phyloP scores from a whole-genome alignment of 768 basidiomycete species.

The Boletus reticuloceps region DNA sequence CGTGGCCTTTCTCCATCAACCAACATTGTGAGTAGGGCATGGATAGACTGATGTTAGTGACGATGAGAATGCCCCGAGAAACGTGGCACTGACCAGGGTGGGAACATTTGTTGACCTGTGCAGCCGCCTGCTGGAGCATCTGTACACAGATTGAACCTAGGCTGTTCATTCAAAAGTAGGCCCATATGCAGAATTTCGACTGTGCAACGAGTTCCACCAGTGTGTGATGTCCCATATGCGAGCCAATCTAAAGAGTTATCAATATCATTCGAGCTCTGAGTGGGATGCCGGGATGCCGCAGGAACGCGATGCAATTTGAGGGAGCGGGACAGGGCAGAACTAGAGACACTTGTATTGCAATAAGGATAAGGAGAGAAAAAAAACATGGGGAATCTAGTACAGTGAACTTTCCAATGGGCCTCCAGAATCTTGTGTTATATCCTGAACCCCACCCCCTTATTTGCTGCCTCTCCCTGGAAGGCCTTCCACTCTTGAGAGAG shows the following conservation, averaged over 20 bases:
- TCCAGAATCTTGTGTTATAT: too few species aligned
- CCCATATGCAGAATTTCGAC: conserved; percentile 27
- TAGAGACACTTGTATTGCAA: too few species aligned
- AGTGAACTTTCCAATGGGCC: too few species aligned
- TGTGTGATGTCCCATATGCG: conserved; percentile 32
- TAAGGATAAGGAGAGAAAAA: too few species aligned
- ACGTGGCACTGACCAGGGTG: conserved; percentile 32
- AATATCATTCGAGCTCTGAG: too few species aligned
- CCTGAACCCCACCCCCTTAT: conserved; percentile 12
- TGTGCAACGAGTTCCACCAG: conserved; percentile 32
- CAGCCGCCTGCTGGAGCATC: conserved; percentile 32
- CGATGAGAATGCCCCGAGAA: not conserved
- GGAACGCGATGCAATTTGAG: too few species aligned
- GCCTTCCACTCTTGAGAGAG: conserved; percentile 58
- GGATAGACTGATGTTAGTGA: conserved; percentile 11
- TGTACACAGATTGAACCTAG: conserved; percentile 26
- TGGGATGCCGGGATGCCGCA: too few species aligned
- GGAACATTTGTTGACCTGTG: conserved; percentile 36
- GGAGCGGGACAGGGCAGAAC: too few species aligned
- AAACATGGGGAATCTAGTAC: too few species aligned
- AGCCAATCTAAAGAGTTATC: conserved; percentile 25
- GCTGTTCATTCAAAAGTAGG: conserved; percentile 29
- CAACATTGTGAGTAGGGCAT: conserved; percentile 46
- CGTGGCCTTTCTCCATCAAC: conserved; percentile 37
- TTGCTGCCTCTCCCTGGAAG: conserved; percentile 34